Percentiles rank a stretch among this genome's conserved stretches.
phyloP scores from a whole-genome alignment of 2,329 filamentous ascomycete species.

The Calonectria montana region DNA sequence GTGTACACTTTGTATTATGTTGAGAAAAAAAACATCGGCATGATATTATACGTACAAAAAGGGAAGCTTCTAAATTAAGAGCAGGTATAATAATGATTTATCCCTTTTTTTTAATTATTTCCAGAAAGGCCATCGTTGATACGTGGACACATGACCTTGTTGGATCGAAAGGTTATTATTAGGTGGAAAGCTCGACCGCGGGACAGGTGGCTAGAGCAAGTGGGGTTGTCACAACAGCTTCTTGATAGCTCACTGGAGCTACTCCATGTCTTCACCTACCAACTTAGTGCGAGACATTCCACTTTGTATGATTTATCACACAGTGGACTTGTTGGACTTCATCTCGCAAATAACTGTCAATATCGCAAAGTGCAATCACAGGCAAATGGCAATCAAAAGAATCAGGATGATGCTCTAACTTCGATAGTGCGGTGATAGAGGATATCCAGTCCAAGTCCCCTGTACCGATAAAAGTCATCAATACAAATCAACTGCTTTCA shows the following conservation, averaged over 20 bases:
- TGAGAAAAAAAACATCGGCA: neutral
- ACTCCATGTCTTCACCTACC: neutral
- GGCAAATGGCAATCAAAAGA: neutral
- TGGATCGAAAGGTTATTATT: neutral
- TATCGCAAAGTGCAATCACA: neutral
- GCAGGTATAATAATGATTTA: neutral
- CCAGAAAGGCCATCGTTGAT: neutral
- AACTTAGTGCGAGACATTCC: neutral
- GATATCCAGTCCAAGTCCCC: conserved; percentile 6
- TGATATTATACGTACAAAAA: neutral
- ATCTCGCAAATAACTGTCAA: too few species aligned
- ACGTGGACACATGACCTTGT: neutral
- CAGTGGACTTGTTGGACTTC: neutral
- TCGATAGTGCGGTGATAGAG: conserved; percentile 30
- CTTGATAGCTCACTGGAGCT: neutral
- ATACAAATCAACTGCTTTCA: conserved; percentile 34
- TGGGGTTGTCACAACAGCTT: conserved; percentile 1
- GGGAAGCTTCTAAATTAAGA: neutral
- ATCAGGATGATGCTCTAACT: conserved; percentile 17
- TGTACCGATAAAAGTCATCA: conserved; percentile 31
- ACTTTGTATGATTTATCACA: neutral
- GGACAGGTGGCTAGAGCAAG: conserved; percentile 1
- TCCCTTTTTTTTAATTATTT: neutral
- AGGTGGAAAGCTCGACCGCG: neutral
- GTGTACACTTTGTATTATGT: neutral